These are phyloP conservation scores for Chondrostereum purpureum DNA, from an alignment of 1,284 basidiomycete species.

Conservation along the genomic window DNA sequence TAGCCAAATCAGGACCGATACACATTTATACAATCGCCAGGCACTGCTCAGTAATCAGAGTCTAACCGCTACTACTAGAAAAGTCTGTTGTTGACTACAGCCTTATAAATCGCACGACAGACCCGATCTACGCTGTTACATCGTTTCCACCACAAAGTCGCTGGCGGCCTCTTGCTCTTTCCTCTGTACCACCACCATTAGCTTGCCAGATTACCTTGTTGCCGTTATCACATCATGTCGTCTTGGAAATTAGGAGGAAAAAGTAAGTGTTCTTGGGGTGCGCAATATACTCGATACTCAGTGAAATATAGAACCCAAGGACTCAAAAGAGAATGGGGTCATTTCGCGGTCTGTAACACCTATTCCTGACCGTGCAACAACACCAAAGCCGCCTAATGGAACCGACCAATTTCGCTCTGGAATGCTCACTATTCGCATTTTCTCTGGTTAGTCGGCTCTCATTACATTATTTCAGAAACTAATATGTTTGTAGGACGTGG, in stretches of 20 bases:
- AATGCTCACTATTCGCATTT: constrained; percentile 82
- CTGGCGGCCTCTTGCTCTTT: background rate
- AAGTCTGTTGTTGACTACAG: no score
- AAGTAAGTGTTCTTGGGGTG: constrained; percentile 9
- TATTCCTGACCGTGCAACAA: constrained; percentile 64
- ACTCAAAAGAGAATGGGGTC: constrained; percentile 58
- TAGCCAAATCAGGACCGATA: no score
- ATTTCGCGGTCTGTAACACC: constrained; percentile 70
- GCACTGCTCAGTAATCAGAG: no score
- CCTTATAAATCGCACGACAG: no score
- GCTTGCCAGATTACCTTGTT: background rate
- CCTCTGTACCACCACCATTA: constrained; percentile 11
- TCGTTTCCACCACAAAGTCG: background rate
- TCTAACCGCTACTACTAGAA: no score
- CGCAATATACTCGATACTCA: no score
- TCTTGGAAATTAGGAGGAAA: constrained; percentile 17
- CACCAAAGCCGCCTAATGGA: constrained; percentile 55
- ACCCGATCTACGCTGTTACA: background rate
- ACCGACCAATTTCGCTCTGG: constrained; percentile 68
- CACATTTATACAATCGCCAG: no score
- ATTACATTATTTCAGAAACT: constrained; percentile 5
- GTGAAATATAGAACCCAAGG: constrained; percentile 53
- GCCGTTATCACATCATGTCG: constrained; percentile 6
- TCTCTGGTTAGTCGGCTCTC: constrained; percentile 65
- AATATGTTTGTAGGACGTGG: constrained; percentile 54